Evolutionary conservation across 2,329 filamentous ascomycete species (phyloP).

Genomic region (Sarocladium strictum): DNA sequence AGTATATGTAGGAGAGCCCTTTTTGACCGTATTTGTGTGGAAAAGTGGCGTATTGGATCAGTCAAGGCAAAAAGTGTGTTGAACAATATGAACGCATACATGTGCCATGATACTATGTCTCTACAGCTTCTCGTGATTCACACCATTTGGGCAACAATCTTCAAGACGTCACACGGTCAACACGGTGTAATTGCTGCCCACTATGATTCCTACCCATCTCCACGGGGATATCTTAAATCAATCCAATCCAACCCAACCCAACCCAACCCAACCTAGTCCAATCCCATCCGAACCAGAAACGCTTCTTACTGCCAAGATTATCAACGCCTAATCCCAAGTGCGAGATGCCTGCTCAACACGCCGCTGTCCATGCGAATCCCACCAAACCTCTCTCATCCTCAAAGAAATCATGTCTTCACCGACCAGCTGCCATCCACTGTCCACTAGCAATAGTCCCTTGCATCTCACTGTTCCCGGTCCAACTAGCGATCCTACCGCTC

Average conservation of each 20-base stretch:
- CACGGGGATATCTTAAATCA: not conserved
- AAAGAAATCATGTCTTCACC: not conserved
- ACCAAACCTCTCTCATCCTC: not conserved
- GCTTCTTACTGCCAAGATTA: not conserved
- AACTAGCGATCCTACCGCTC: not conserved
- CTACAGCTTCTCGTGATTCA: no score
- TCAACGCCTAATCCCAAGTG: not conserved
- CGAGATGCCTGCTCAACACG: constrained; percentile 5
- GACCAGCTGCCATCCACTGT: constrained; percentile 4
- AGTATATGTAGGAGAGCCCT: no score
- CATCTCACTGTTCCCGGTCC: not conserved
- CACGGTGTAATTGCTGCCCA: no score
- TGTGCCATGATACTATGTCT: no score
- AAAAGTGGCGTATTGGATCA: no score
- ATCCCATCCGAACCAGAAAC: no score
- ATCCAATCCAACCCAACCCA: not conserved
- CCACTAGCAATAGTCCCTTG: not conserved
- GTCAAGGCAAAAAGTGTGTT: no score
- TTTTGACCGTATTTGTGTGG: no score
- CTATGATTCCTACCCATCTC: not conserved
- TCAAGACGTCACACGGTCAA: no score
- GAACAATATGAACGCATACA: no score
- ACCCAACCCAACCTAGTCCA: no score
- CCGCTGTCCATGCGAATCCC: not conserved
- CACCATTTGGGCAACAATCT: no score